Evolutionary conservation across 352 stramenopile genomes (phyloP), one percentile per base, ranked within the genome.

Genomic region (Globisporangium camurandrum): DNA sequence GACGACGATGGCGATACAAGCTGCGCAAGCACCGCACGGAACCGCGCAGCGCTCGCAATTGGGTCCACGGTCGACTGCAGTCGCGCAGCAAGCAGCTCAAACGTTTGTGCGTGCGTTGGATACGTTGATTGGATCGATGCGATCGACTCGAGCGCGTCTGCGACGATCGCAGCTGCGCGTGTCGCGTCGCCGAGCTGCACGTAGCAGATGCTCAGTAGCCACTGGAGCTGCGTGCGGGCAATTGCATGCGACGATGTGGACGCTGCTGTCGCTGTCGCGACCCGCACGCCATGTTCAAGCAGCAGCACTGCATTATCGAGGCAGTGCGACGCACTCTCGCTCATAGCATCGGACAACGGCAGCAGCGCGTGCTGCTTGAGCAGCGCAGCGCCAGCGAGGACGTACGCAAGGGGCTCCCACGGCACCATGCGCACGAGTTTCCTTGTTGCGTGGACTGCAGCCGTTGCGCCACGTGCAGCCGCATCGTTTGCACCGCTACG

Each of bases 381-480:
- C n/a, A 83, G 52, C 16, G 67, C 61, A 0, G 69, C 27, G 10
- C 63, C 72, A 40, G 72, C 70, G 10, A 86, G 27, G 24, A 73
- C 54, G 51, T 88, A 87, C 8, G 71, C 70, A 2, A 61, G 62
- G 2, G 74, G 58, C 9, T 83, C 75, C 71, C 69, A 81, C 22
- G 79, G 74, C 33, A 85, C 46, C 49, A 73, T 67, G 27, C 70
- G 79, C 34, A 90, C 59, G 23, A 88, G 63, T 51, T 84, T 87
- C 56, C 80, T 62, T 10, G 65, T 58, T 4, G 60, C 51, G 17
- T n/a, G 36, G 16, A 40, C 36, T 10, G 36, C 36, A 11, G 17
- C 14, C 17, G 60, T 56, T 1, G 34, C 30, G 16, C 57, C 17
- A n/a, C n/a, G n/a, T n/a, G n/a, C n/a, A n/a, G n/a, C n/a, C n/a